These are phyloP conservation scores for Malus fusca DNA, from an alignment of 306 rosid species.

Conservation along the genomic window DNA sequence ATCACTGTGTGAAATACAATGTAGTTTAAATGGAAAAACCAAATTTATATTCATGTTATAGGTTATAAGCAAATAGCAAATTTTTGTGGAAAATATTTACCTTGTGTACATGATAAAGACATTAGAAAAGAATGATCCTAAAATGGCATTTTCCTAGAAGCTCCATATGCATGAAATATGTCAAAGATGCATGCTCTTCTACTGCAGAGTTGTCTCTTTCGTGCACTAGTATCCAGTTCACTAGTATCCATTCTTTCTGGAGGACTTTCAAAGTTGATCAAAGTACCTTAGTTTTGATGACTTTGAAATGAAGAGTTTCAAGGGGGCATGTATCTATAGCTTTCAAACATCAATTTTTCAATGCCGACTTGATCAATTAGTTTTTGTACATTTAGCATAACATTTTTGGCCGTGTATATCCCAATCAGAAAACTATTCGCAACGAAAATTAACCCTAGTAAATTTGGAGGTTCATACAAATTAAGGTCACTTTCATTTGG, in stretches of 20 bases:
- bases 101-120: not conserved
- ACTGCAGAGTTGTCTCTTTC: slow-evolving; percentile 24
- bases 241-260: slow-evolving; percentile 52
- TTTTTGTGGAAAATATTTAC: too few species aligned
- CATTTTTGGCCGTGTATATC: slow-evolving; percentile 11
- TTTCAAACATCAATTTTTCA: slow-evolving; percentile 42
- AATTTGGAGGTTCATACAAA: slow-evolving; percentile 4
- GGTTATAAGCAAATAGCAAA: too few species aligned
- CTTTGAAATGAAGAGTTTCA: slow-evolving; percentile 22
- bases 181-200: slow-evolving; percentile 24
- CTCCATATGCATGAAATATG: slow-evolving; percentile 21
- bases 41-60: too few species aligned
- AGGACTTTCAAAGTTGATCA: slow-evolving; percentile 44
- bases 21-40: too few species aligned
- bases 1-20: too few species aligned
- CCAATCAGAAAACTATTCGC: not conserved
- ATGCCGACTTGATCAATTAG: slow-evolving; percentile 6
- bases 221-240: slow-evolving; percentile 30
- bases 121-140: slow-evolving; percentile 8
- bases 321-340: slow-evolving; percentile 66
- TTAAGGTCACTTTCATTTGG: slow-evolving; percentile 27
- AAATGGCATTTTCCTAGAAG: slow-evolving; percentile 41
- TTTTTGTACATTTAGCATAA: slow-evolving; percentile 13
- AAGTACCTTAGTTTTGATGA: slow-evolving; percentile 32
- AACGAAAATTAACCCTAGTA: not conserved